Evolutionary conservation across 176 grass and related monocot species (phyloP).

Genomic region (Triticum turgidum): DNA sequence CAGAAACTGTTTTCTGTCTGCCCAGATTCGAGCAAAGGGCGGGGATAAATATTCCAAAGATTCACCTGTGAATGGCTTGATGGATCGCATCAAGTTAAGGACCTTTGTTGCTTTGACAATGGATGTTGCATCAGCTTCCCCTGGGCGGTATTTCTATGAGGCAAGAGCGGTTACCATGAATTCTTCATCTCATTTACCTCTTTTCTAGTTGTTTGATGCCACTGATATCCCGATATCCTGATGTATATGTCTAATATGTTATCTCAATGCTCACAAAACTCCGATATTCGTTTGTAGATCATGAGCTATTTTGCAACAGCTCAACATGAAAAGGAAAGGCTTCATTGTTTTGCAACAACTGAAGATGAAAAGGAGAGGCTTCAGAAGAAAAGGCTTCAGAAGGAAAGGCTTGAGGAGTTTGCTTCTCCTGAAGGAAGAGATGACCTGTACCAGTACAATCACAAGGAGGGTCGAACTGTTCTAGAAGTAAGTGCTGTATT

Average conservation of each 20-base stretch:
- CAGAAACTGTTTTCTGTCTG: neutral
- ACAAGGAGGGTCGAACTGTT: conserved; percentile 80
- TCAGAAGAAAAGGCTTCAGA: conserved; percentile 16
- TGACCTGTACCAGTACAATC: conserved; percentile 78
- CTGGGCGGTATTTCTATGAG: conserved; percentile 96
- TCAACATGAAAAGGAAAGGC: conserved; percentile 80
- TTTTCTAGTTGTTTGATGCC: neutral
- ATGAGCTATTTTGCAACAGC: conserved; percentile 79
- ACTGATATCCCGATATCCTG: conserved; percentile 20
- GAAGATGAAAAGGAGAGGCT: conserved; percentile 86
- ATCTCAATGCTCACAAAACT: neutral
- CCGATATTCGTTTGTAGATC: conserved; percentile 44
- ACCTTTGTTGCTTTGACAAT: conserved; percentile 80
- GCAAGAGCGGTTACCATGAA: conserved; percentile 34
- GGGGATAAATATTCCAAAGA: conserved; percentile 31
- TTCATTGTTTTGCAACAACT: conserved; percentile 51
- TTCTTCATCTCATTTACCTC: neutral
- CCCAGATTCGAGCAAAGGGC: conserved; percentile 22
- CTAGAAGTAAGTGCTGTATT: conserved; percentile 57
- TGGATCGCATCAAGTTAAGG: conserved; percentile 54
- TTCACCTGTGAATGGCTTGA: conserved; percentile 40
- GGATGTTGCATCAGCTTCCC: conserved; percentile 89
- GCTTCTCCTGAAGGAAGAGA: conserved; percentile 92
- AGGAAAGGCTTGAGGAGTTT: conserved; percentile 83
- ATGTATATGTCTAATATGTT: neutral